A percentile compares a stretch with the other conserved stretches of the same genome.
phyloP scores from a whole-genome alignment of 371 early-diverging fungal genomes.

The Syncephalastrum contaminatum region DNA sequence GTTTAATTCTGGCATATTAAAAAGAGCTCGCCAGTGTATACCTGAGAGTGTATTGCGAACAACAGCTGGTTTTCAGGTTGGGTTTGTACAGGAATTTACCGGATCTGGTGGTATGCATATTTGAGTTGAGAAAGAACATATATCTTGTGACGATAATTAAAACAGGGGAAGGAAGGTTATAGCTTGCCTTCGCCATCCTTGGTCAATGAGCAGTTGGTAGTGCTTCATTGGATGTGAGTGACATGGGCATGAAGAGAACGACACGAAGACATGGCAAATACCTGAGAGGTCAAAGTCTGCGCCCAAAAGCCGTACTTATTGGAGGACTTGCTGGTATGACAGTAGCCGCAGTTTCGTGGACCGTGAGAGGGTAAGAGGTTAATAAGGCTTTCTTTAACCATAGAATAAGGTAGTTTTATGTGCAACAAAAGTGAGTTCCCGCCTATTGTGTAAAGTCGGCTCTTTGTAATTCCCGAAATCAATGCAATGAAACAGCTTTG shows the following conservation, averaged over 20 bases:
- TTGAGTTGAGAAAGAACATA: neutral
- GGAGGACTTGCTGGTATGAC: conserved; percentile 44
- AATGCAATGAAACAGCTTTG: too few relatives aligned
- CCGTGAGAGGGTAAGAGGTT: too few relatives aligned
- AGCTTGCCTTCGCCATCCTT: conserved; percentile 67
- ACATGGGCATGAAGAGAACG: neutral
- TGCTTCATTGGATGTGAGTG: conserved; percentile 34
- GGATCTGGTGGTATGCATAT: conserved; percentile 37
- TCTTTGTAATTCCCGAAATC: too few relatives aligned
- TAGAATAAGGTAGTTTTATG: too few relatives aligned
- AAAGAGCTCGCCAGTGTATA: conserved; percentile 7
- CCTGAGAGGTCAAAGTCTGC: conserved; percentile 43
- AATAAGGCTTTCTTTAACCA: too few relatives aligned
- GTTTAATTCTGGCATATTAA: neutral
- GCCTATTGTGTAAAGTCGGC: too few relatives aligned
- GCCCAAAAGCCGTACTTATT: conserved; percentile 57
- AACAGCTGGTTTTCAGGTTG: conserved; percentile 59
- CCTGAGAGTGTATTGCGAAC: conserved; percentile 73
- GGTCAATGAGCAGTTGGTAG: conserved; percentile 65
- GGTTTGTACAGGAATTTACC: conserved; percentile 68
- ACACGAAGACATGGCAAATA: conserved; percentile 10
- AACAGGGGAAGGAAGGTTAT: neutral
- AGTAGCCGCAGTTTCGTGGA: conserved; percentile 50
- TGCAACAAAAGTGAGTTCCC: too few relatives aligned
- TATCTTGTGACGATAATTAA: too few relatives aligned